A percentile compares a stretch with the other conserved stretches of the same genome.
phyloP scores from a whole-genome alignment of 176 grass and related monocot genomes.

The Urochloa ruziziensis region DNA sequence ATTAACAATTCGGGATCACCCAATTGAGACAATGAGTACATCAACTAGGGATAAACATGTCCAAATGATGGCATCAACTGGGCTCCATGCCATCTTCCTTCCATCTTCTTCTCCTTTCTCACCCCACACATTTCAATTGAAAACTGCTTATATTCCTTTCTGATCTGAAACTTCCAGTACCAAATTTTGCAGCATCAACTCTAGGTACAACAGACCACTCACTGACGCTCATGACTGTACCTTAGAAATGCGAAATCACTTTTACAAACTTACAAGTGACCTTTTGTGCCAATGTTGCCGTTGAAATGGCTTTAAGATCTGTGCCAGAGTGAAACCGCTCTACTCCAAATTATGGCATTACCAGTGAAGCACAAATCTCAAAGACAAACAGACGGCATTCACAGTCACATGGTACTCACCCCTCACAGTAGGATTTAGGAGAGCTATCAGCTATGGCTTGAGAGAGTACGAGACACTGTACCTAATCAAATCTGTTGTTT shows the following conservation, averaged over 20 bases:
- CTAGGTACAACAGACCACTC: background rate
- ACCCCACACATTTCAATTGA: background rate
- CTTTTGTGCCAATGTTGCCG: background rate
- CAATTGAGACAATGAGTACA: constrained; percentile 27
- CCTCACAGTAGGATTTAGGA: too few species aligned
- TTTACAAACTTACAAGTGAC: background rate
- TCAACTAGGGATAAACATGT: constrained; percentile 47
- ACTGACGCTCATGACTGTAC: background rate
- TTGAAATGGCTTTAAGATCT: background rate
- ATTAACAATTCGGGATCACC: constrained; percentile 28
- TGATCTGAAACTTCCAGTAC: constrained; percentile 40
- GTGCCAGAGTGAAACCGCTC: background rate
- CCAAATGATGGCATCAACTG: constrained; percentile 44
- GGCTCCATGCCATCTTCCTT: constrained; percentile 54
- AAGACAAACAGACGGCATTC: background rate
- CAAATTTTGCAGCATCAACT: background rate
- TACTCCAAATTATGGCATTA: background rate
- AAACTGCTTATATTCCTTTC: constrained; percentile 37
- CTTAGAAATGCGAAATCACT: background rate
- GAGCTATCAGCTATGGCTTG: background rate
- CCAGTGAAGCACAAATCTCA: background rate
- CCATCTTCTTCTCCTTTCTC: constrained; percentile 37
- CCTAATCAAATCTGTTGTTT: constrained; percentile 47
- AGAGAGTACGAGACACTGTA: background rate
- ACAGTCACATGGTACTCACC: too few species aligned